These are phyloP conservation scores for Leavenworthia alabamica DNA, from an alignment of 345 rosid genomes.

Conservation along the genomic window DNA sequence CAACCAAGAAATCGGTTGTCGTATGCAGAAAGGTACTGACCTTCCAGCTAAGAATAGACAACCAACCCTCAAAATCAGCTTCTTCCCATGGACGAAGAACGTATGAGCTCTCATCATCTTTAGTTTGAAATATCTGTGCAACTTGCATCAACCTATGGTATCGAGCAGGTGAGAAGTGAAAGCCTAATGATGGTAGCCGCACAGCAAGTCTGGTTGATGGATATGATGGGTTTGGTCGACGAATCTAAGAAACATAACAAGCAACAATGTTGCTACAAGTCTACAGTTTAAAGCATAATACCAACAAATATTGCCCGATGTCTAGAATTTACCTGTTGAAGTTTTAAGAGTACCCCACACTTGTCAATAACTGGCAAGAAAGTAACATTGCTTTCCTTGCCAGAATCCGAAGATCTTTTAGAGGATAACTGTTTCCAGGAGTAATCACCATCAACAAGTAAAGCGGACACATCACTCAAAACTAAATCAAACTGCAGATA, in stretches of 20 bases:
- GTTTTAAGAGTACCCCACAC: constrained; percentile 75
- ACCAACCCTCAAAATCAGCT: constrained; percentile 97
- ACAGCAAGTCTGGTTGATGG: constrained; percentile 85
- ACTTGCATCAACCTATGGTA: constrained; percentile 97
- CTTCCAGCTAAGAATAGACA: constrained; percentile 72
- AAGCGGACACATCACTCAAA: constrained; percentile 87
- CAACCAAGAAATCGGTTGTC: constrained; percentile 1
- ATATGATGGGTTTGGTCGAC: constrained; percentile 62
- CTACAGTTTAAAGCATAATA: constrained; percentile 1
- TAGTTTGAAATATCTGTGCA: constrained; percentile 60
- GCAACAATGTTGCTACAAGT: constrained; percentile 11
- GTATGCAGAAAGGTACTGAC: constrained; percentile 35
- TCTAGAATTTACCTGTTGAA: constrained; percentile 67
- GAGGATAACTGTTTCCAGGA: constrained; percentile 52
- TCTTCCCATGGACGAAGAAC: constrained; percentile 65
- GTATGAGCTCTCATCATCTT: constrained; percentile 47
- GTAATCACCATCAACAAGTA: constrained; percentile 91
- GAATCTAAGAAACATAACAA: constrained; percentile 48
- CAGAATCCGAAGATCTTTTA: constrained; percentile 29
- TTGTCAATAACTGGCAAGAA: constrained; percentile 89
- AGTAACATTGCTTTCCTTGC: constrained; percentile 29
- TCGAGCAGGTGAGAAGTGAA: constrained; percentile 97
- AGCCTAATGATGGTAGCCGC: constrained; percentile 79
- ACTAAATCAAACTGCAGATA: constrained; percentile 90
- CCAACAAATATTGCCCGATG: constrained; percentile 5